Evolutionary conservation across 306 rosid genomes (phyloP), one percentile per base, ranked within the genome.

Genomic region (Quercus berberidifolia): DNA sequence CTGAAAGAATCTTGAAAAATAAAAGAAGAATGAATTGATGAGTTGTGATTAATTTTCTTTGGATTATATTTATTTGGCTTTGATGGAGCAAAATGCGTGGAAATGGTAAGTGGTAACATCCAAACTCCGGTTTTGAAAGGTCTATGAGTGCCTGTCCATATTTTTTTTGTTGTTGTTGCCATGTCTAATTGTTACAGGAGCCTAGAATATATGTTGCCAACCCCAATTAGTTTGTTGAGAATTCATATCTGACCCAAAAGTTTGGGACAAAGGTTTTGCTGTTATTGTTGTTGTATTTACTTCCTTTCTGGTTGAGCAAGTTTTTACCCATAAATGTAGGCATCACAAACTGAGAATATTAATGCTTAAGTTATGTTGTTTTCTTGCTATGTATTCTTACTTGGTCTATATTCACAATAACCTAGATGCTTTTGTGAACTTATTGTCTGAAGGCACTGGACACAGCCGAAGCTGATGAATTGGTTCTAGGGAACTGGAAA

Each of bases 401-500:
- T 15, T 0, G 1, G 14, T 57, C 38, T 46, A 68, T 59, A 63
- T 64, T 75, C 43, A 68, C 56, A 74, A 63, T 83, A 82, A 75
- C 74, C 19, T 70, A 81, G 73, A 62, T 65, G 43, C 65, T 84
- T 82, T 30, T 77, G 52, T 79, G 79, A 71, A 54, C 78, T 82
- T 81, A 63, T 57, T 76, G 35, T 83, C 35, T 80, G 81, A 73
- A 91, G 92, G 92, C 65, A 70, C 72, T 78, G 71, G 90, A 80
- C 79, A 60, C 86, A 55, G 68, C 77, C 67, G 88, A 83, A 79
- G 87, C 84, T 14, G 97, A 92, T 75, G 98, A 92, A 73, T 85
- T 87, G 78, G 92, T 95, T 77, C 94, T 95, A 63, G 86, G 72
- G 78, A 95, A 92, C 90, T 95, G 99, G 97, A 83, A 83, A 85